Percentiles rank a stretch among this genome's conserved stretches.
Conservation (phyloP, 371 early-diverging fungal species). For the Apophysomyces sp. region DNA sequence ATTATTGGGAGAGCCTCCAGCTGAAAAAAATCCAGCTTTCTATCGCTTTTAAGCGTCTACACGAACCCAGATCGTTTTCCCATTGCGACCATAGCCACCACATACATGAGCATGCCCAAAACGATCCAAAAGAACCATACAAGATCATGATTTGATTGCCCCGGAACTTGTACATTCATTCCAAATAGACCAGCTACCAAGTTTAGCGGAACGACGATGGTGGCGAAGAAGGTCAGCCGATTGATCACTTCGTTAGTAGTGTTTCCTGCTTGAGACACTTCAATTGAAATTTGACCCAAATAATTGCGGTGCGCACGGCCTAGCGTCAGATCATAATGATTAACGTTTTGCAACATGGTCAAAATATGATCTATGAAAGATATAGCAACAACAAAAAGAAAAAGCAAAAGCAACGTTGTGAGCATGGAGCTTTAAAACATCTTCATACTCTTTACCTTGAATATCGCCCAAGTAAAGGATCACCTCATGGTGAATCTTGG, state of each 20-base stretch:
- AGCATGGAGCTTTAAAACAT: too few species aligned
- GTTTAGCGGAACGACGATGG: constrained; percentile 87
- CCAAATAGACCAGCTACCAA: constrained; percentile 81
- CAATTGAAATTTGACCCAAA: constrained; percentile 95
- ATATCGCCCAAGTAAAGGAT: constrained; percentile 88
- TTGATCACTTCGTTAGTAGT: constrained; percentile 91
- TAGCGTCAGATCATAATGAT: constrained; percentile 89
- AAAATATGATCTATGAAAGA: constrained; percentile 83
- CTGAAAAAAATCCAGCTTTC: background rate
- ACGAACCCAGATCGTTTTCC: constrained; percentile 32
- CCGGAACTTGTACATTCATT: constrained; percentile 87
- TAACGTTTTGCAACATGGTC: constrained; percentile 91
- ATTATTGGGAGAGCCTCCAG: background rate
- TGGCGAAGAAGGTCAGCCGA: constrained; percentile 88
- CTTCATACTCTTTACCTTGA: constrained; percentile 54
- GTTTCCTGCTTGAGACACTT: constrained; percentile 93
- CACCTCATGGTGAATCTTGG: constrained; percentile 52
- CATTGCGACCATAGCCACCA: constrained; percentile 32
- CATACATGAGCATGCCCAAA: constrained; percentile 48
- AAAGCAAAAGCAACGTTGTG: too few species aligned
- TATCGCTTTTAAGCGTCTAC: background rate
- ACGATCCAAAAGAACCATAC: constrained; percentile 83
- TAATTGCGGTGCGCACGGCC: constrained; percentile 93
- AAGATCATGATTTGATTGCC: constrained; percentile 61
- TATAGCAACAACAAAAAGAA: background rate